Base-by-base conservation (phyloP, 352 stramenopile species). In the Pythium phragmitis region DNA sequence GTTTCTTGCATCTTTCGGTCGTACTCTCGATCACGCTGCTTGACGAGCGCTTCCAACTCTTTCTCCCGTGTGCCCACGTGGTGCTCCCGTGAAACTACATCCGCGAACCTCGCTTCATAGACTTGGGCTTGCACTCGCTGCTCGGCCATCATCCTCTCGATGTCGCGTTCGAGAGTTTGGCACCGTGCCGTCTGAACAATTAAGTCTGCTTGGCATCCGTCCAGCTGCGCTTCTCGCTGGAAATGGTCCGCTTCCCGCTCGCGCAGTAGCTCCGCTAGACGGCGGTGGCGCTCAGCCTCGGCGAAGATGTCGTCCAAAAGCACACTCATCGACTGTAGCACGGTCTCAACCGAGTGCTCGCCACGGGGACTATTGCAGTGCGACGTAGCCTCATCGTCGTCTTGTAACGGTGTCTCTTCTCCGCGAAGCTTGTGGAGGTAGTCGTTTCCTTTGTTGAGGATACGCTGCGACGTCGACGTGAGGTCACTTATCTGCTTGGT, bases 291-390 rank as follows among this genome's bases (percentile, higher is more conserved):
- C n/a, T 68, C 70, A 21, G 76, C 52, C 56, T 89, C 82, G 9
- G 66, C 57, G 34, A 80, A 72, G 16, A 87, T 63, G n/a, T 85
- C 79, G 14, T 84, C 71, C 14, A 89, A 48, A 9, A 87, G 73
- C 46, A 68, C 68, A 36, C 83, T 79, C 67, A 87, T 74, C 4
- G 67, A 68, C 30, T 76, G 68, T 45, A 87, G 33, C 60, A 71
- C 69, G 0, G 61, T 65, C n/a, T 60, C 17, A 2, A 33, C 26
- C 7, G 33, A 56, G 7, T 39, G 34, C 34, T 13, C 34, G 19
- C 11, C 14, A 8, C 16, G 39, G 17, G 33, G 37, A 28, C 7
- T 30, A 0, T 50, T n/a, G 7, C 7, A 12, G 45, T 4, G 9
- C 45, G 19, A 50, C n/a, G 2, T 7, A 7, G 7, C 7, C 7